Percentiles rank a stretch among this genome's conserved stretches.
Conservation (phyloP, 2,329 filamentous ascomycete genomes). For the Sphaerulina musiva region DNA sequence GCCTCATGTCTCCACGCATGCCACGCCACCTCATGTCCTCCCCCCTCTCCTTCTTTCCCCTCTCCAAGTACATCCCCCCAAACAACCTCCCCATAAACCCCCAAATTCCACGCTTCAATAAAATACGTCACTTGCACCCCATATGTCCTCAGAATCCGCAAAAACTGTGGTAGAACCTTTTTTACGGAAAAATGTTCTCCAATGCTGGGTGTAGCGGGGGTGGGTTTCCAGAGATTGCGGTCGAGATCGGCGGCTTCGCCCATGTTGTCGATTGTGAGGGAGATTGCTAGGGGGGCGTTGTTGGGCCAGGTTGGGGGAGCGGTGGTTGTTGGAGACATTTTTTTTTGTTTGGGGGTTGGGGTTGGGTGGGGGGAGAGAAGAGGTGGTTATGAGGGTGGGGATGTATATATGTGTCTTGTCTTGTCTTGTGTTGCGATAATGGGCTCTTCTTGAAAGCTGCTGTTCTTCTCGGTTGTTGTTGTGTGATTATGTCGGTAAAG, state of each 20-base stretch:
- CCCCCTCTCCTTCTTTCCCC: no score
- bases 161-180: constrained; percentile 27
- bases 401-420: no score
- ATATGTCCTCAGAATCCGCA: constrained; percentile 26
- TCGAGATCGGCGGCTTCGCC: constrained; percentile 34
- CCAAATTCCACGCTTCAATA: constrained; percentile 32
- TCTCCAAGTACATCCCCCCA: constrained; percentile 11
- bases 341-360: no score
- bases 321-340: no score
- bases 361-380: no score
- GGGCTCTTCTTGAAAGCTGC: no score
- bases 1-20: constrained; percentile 34
- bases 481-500: no score
- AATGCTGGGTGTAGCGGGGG: constrained; percentile 10
- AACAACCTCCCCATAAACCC: constrained; percentile 24
- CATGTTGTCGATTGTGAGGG: constrained; percentile 33
- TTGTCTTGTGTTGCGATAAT: no score
- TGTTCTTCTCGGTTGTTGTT: no score
- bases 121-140: constrained; percentile 31
- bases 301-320: constrained; percentile 23
- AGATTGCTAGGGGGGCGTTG: constrained; percentile 26
- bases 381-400: no score
- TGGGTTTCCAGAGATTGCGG: constrained; percentile 25
- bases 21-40: constrained; percentile 30
- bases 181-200: constrained; percentile 30